Base-by-base conservation (phyloP, 1,139 yeast species). In the Entelexis sorbosivorans region DNA sequence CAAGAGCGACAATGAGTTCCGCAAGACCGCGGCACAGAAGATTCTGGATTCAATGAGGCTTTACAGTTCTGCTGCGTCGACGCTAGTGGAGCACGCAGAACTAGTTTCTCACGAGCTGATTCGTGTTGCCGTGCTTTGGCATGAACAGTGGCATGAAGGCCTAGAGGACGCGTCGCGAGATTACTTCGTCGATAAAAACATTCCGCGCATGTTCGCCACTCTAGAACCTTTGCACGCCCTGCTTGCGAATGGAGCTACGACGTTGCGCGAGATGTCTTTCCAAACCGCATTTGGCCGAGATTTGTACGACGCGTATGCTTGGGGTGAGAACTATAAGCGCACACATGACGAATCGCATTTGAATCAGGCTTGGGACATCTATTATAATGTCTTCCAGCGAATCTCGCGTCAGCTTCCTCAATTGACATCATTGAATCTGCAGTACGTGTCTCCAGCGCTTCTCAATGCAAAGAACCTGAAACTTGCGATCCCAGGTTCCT, bases 101-200 rank as follows among this genome's bases (percentile, higher is more conserved):
- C 67, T 89, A 55, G 96, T 91, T n/a, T 84, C 95, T 69, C 81
- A 81, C 59, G 98, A 93, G 63, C 76, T 93, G 55, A 89, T 93
- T 58, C 73, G 98, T 59, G 95, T 88, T 16, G 96, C 97, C 0
- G 96, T 91, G 1, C 70, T 91, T 57, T 89, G 98, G 97, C 95
- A 88, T 61, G 99, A 93, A 63, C 84, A 84, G 65, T 93, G 99
- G 98, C 89, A 89, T 61, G 98, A 89, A 68, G 97, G 95, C 1
- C 72, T 93, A 38, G 99, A 93, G 64, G 96, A 91, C 69, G 98
- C 98, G 0, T 88, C 96, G 4, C 74, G 96, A 55, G 76, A 85
- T 51, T 93, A 84, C 70, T 91, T 88, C 67, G 96, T 95, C 35
- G 98, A 93, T 57, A 93, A 87, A 61, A 87, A 91, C 63, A 84